Percentiles rank a stretch among this genome's conserved stretches.
phyloP scores from a whole-genome alignment of 2,329 filamentous ascomycete species.

The Metarhizium humberi region DNA sequence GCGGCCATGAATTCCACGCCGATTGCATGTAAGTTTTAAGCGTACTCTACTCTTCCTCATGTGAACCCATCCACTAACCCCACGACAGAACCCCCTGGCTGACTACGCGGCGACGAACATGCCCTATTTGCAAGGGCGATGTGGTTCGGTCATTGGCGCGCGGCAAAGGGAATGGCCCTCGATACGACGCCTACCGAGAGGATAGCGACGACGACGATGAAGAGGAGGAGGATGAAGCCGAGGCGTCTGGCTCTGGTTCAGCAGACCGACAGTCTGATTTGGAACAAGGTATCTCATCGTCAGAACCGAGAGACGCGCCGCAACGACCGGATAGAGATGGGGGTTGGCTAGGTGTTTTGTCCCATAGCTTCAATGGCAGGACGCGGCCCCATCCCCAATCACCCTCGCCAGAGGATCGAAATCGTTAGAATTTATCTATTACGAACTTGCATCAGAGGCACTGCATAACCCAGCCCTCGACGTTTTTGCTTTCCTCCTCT shows the following conservation, averaged over 20 bases:
- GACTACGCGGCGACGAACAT: conserved; percentile 90
- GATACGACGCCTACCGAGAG: conserved; percentile 47
- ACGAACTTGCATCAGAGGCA: not conserved
- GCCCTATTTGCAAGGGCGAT: conserved; percentile 96
- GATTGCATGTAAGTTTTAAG: conserved; percentile 83
- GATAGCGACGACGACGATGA: conserved; percentile 36
- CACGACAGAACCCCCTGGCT: conserved; percentile 79
- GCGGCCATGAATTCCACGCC: conserved; percentile 94
- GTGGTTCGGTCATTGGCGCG: conserved; percentile 65
- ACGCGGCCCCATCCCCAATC: conserved; percentile 13
- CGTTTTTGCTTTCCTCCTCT: not conserved
- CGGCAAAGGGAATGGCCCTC: conserved; percentile 39
- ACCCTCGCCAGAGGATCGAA: conserved; percentile 15
- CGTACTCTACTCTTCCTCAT: not conserved
- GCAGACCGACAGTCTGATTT: conserved; percentile 27
- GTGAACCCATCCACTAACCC: not conserved
- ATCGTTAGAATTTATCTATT: conserved; percentile 8
- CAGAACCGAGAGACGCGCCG: conserved; percentile 12
- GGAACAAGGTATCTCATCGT: conserved; percentile 30
- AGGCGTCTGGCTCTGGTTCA: conserved; percentile 22
- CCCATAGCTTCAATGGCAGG: conserved; percentile 16
- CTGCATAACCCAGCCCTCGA: not conserved
- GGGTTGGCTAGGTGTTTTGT: conserved; percentile 30
- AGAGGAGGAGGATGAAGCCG: conserved; percentile 32
- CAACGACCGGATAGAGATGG: conserved; percentile 16